Percentiles rank a stretch among this genome's conserved stretches.
Conservation (phyloP, 305 asterid genomes). For the Ruellia speciosa region DNA sequence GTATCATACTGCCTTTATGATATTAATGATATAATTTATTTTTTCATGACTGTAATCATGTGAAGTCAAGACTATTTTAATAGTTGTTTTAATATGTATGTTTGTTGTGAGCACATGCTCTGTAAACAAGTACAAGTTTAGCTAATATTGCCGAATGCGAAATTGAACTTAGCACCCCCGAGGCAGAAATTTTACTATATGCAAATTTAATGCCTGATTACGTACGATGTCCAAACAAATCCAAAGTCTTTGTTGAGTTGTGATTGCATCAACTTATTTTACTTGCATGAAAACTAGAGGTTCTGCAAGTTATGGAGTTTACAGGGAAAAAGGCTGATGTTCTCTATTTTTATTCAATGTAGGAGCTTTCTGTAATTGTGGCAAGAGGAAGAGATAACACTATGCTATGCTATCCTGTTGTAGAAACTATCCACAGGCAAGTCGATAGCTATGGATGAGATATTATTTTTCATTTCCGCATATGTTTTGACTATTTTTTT, state of each 20-base stretch:
- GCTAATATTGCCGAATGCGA: not conserved
- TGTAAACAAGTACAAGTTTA: not conserved
- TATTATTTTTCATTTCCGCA: not conserved
- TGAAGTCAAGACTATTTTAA: not conserved
- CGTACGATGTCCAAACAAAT: not conserved
- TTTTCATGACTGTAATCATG: not conserved
- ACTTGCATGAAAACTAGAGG: not conserved
- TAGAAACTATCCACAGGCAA: slow-evolving; percentile 85
- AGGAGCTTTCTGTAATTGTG: slow-evolving; percentile 96
- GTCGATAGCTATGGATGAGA: slow-evolving; percentile 13
- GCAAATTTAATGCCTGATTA: not conserved
- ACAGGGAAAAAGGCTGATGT: slow-evolving; percentile 12
- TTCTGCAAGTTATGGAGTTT: not conserved
- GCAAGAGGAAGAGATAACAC: slow-evolving; percentile 85
- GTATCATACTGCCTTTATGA: not conserved
- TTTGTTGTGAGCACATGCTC: not conserved
- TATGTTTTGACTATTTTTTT: too few species aligned
- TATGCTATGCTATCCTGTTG: slow-evolving; percentile 65
- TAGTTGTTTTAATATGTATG: not conserved
- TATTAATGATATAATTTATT: not conserved
- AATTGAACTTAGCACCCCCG: slow-evolving; percentile 2
- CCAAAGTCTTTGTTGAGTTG: not conserved
- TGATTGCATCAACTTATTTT: not conserved
- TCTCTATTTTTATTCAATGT: slow-evolving; percentile 20
- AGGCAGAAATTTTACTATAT: not conserved